phyloP scores from a whole-genome alignment of 2,329 filamentous ascomycete species.

The Xylariaceae sp. region DNA sequence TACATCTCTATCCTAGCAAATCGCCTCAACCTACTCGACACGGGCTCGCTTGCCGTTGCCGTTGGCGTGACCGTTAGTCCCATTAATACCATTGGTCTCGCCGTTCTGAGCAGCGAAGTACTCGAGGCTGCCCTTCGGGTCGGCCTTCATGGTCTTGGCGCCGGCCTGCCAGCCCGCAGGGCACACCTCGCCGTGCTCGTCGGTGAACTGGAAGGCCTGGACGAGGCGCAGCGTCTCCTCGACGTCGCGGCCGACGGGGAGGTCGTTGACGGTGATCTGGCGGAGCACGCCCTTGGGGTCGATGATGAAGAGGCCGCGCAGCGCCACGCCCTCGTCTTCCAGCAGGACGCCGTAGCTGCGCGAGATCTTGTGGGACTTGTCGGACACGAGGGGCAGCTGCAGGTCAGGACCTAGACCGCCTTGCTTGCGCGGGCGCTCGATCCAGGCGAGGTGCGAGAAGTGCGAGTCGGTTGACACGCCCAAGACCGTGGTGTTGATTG shows the following conservation, averaged over 20 bases:
- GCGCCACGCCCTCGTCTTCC: constrained; percentile 67
- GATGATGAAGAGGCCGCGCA: constrained; percentile 70
- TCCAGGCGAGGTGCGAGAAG: constrained; percentile 64
- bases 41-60: constrained; percentile 23
- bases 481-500: constrained; percentile 64
- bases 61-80: constrained; percentile 3
- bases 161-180: constrained; percentile 57
- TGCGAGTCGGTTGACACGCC: constrained; percentile 68
- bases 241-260: constrained; percentile 68
- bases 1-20: neutral
- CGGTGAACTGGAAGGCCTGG: constrained; percentile 80
- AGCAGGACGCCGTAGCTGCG: constrained; percentile 68
- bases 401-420: constrained; percentile 66
- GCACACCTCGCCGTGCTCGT: constrained; percentile 81
- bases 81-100: constrained; percentile 40
- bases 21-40: constrained; percentile 16
- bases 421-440: constrained; percentile 61
- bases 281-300: constrained; percentile 66
- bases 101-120: constrained; percentile 48
- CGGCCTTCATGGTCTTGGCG: constrained; percentile 56
- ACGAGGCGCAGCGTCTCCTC: constrained; percentile 70
- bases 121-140: constrained; percentile 57
- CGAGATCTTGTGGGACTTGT: constrained; percentile 65
- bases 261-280: constrained; percentile 70
- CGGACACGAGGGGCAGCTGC: constrained; percentile 65